phyloP scores from a whole-genome alignment of 768 basidiomycete genomes.

The Trametes cinnabarina region DNA sequence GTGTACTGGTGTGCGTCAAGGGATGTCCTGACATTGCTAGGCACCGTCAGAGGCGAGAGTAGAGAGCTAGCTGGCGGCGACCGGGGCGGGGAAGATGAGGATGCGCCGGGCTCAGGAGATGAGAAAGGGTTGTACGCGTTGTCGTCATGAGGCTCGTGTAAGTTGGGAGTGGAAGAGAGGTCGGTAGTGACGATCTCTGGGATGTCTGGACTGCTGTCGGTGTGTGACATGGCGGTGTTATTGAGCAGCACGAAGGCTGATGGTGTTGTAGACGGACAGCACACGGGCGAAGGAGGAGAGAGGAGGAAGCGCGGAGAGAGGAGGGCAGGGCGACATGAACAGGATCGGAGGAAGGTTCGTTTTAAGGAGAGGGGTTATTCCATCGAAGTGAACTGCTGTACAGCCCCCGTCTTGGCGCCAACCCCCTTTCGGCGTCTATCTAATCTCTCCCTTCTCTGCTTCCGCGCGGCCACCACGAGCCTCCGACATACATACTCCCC shows the following conservation, averaged over 20 bases:
- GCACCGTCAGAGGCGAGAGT: conserved; percentile 16
- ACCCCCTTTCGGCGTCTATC: not conserved
- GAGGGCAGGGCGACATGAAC: not conserved
- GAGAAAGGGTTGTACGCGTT: conserved; percentile 4
- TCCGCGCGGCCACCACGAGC: no score
- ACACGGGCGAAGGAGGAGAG: not conserved
- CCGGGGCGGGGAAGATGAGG: not conserved
- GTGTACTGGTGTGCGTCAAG: conserved; percentile 21
- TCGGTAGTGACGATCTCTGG: conserved; percentile 25
- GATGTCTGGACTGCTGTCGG: conserved; percentile 16
- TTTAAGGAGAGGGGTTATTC: not conserved
- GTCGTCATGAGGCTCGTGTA: conserved; percentile 8
- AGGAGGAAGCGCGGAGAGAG: not conserved
- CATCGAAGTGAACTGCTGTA: not conserved
- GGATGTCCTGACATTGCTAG: conserved; percentile 15
- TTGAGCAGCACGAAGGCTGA: not conserved
- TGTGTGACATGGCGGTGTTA: conserved; percentile 6
- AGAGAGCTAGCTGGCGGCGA: conserved; percentile 4
- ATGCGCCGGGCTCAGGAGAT: not conserved
- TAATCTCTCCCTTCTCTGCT: no score
- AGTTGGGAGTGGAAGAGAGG: conserved; percentile 23
- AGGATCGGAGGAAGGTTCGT: not conserved
- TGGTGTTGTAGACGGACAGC: not conserved
- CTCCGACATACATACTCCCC: no score
- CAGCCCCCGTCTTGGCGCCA: conserved; percentile 1